Conservation (phyloP, 768 basidiomycete genomes). For the Suillus spraguei region DNA sequence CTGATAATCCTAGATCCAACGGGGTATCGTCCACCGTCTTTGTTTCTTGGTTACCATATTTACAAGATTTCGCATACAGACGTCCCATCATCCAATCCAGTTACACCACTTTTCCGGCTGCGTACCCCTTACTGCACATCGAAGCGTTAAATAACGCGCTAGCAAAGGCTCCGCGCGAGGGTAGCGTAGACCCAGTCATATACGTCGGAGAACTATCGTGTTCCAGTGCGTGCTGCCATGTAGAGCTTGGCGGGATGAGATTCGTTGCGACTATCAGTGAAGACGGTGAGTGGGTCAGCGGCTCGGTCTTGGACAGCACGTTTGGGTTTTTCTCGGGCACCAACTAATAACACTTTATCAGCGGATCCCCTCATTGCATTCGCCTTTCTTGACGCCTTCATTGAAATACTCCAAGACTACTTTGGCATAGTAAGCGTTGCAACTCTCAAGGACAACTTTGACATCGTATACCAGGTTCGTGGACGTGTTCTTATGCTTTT, state of each 20-base stretch:
- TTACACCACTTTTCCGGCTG: slow-evolving; percentile 74
- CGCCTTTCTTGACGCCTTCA: slow-evolving; percentile 83
- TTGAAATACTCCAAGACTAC: slow-evolving; percentile 84
- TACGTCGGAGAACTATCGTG: slow-evolving; percentile 55
- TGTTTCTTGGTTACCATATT: slow-evolving; percentile 18
- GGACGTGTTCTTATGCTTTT: not conserved
- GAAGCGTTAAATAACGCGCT: slow-evolving; percentile 81
- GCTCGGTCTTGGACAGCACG: not conserved
- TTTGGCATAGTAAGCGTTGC: slow-evolving; percentile 82
- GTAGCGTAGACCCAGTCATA: slow-evolving; percentile 74
- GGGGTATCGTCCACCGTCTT: slow-evolving; percentile 51
- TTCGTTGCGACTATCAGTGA: slow-evolving; percentile 82
- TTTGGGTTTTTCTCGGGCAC: not conserved
- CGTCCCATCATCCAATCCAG: slow-evolving; percentile 89
- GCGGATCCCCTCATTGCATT: slow-evolving; percentile 92
- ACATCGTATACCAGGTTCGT: slow-evolving; percentile 89
- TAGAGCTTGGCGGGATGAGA: slow-evolving; percentile 73
- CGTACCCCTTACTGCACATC: slow-evolving; percentile 84
- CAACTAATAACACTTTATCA: slow-evolving; percentile 30
- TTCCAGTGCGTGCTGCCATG: slow-evolving; percentile 80
- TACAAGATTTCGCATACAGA: slow-evolving; percentile 36
- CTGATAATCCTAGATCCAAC: slow-evolving; percentile 76
- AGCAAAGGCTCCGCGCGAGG: slow-evolving; percentile 51
- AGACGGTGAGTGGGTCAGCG: slow-evolving; percentile 63
- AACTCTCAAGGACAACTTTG: slow-evolving; percentile 88